Evolutionary conservation across 345 rosid genomes (phyloP), one percentile per base, ranked within the genome.

Genomic region (Noccaea bulbosa): DNA sequence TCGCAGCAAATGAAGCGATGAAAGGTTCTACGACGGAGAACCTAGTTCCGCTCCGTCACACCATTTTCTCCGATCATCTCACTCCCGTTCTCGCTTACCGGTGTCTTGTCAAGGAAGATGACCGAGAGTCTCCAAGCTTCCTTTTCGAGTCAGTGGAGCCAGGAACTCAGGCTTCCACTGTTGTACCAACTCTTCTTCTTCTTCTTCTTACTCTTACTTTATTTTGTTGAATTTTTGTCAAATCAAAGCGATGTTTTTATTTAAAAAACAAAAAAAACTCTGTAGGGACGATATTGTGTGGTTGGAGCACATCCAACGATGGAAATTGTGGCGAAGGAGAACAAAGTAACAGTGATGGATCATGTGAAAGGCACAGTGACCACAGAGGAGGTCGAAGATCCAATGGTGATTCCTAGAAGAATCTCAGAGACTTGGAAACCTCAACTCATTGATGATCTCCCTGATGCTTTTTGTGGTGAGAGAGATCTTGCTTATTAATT

Each of bases 61-160:
- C 85, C 70, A 84, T 92, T 44, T 86, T 92, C 82, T 85, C 92
- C 11, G 98, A 89, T 76, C 98, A 92, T 70, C 80, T 92, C 11
- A 92, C 96, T 62, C 98, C 94, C 0, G 88, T 89, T 73, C 77
- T 92, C 2, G 94, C 96, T 7, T 89, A 89, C 74, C 84, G 96
- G 33, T 92, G 92, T 77, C 76, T 89, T 59, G 92, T 89, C 16
- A 88, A 82, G 74, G 94, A 92, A 77, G 94, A 92, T 74, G 94
- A 92, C 51, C 79, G 85, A 52, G 96, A 89, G 53, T 84, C 96
- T 72, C 98, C 96, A 0, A 92, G 96, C 78, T 92, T 92, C 76
- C 69, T 92, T 69, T 87, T 84, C 10, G 98, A 92, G 65, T 86
- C 91, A 0, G 96, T 88, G 5, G 91, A 92, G 77, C 92, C 91